Evolutionary conservation across 257 asterid genomes (phyloP), one percentile per base, ranked within the genome.

Genomic region (Hygrophila difformis): DNA sequence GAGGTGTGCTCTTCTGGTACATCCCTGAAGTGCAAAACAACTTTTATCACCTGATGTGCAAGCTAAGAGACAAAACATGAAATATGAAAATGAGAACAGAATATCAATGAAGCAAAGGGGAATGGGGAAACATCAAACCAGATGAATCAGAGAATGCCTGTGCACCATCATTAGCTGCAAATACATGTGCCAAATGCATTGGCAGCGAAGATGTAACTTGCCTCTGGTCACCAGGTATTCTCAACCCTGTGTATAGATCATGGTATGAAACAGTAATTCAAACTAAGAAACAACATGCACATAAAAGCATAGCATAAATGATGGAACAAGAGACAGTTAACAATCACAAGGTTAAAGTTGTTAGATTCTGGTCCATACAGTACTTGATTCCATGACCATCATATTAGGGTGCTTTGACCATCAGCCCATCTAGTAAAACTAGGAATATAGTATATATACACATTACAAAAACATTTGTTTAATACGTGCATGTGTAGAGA

Each of bases 1-100:
- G 93, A 59, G 97, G 94, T 56, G 96, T 89, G 48, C 47, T 73
- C 81, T 82, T 89, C 78, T 71, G 73, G 72, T 89, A 82, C 78
- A 74, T 57, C 49, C 94, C 97, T 89, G 53, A 61, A 68, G 55
- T 43, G 58, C 44, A 71, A 37, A 48, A 39, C 45, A 29, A 50
- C 14, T 12, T 22, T 39, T 33, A 54, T 44, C 70, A 55, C 35
- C 35, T 45, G 35, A 51, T 48, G 59, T 24, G 13, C 21, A 48
- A 41, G 46, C 45, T 34, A n/a, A 48, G 24, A 18, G n/a, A 21
- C 37, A 61, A 51, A 21, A 17, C 49, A 35, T 17, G 46, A 8
- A 45, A 20, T 7, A 21, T 18, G 39, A 31, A 28, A 61, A 44
- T 16, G 12, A 15, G 15, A 44, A 43, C 18, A 7, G 12, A 53